Percentiles rank a stretch among this genome's conserved stretches.
Conservation (phyloP, 768 basidiomycete species). For the Hysterangium stoloniferum region DNA sequence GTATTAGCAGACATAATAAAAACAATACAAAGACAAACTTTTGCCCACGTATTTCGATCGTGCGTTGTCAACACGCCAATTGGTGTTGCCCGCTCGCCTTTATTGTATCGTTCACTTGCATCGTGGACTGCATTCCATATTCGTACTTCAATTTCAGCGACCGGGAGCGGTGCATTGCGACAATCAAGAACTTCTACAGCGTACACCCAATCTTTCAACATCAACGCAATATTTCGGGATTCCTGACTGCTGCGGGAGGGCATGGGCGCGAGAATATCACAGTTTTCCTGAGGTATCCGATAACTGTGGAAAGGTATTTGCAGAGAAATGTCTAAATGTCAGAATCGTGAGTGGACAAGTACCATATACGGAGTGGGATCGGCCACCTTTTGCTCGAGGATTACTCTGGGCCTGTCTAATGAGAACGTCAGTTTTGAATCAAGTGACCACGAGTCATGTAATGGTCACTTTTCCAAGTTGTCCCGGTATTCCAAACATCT, state of each 20-base stretch:
- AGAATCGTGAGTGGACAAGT: too few relatives aligned
- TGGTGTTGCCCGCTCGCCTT: conserved; percentile 49
- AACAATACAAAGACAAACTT: conserved; percentile 32
- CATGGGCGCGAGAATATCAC: conserved; percentile 53
- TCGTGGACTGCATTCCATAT: conserved; percentile 46
- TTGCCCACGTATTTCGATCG: conserved; percentile 73
- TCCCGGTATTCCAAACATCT: conserved; percentile 69
- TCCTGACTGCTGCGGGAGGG: conserved; percentile 37
- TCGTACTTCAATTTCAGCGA: conserved; percentile 36
- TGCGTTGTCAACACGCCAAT: conserved; percentile 75
- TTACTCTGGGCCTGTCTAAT: too few relatives aligned
- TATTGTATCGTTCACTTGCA: conserved; percentile 40
- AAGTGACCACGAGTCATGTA: too few relatives aligned
- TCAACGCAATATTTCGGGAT: conserved; percentile 56
- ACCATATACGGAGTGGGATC: too few relatives aligned
- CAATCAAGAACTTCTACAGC: conserved; percentile 57
- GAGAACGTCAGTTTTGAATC: not conserved
- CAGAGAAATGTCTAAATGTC: conserved; percentile 14
- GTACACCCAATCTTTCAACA: conserved; percentile 76
- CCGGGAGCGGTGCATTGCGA: conserved; percentile 26
- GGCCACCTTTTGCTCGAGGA: too few relatives aligned
- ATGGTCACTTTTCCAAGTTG: conserved; percentile 49
- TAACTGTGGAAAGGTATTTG: conserved; percentile 54
- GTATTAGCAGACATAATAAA: not conserved
- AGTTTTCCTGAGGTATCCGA: conserved; percentile 60